Base-by-base conservation (phyloP, 768 basidiomycete species). In the Cantharellus anzutake region DNA sequence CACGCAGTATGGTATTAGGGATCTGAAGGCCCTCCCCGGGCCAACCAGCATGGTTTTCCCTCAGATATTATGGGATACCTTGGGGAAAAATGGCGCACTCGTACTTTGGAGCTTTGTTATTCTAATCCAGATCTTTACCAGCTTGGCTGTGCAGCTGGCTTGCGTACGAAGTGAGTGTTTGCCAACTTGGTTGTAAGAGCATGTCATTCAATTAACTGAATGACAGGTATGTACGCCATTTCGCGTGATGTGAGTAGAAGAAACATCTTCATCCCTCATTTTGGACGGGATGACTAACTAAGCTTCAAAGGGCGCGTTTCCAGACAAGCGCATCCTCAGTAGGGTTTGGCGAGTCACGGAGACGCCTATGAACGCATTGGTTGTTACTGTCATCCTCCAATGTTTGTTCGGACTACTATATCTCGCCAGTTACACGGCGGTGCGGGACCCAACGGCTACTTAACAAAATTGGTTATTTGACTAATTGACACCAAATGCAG, bases 81-180 rank as follows among this genome's bases (percentile, higher is more conserved):
- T 63, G 0, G 63, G 63, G 20, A 63, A 63, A 41, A 3, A 29
- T 2, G 63, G 63, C 1, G 59, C 62, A 20, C 48, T 65, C 14
- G 64, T 48, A n/a, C 42, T 65, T 7, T 65, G 64, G 64, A 66
- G 62, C 35, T 59, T 65, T 5, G 64, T 65, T 55, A 65, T 65
- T 42, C 48, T 65, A 11, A 40, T 64, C 16, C 62, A 65, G 48
- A 59, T 64, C 14, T 42, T 65, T 41, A 62, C 58, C 37, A 60
- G 56, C 16, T 40, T 60, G 14, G 64, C 64, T 11, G 63, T 63
- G 50, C 64, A 65, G 44, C 51, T 65, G 53, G 64, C 64, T 2
- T 59, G 60, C 41, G 62, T 65, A 37, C 35, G 64, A 51, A 62
- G 64, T 65, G 53, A 11, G 60, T 58, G 34, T 16, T 16, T 52